A percentile compares a stretch with the other conserved stretches of the same genome.
These are phyloP conservation scores for Plenodomus biglobosus DNA, from an alignment of 2,329 filamentous ascomycete genomes.

Conservation along the genomic window DNA sequence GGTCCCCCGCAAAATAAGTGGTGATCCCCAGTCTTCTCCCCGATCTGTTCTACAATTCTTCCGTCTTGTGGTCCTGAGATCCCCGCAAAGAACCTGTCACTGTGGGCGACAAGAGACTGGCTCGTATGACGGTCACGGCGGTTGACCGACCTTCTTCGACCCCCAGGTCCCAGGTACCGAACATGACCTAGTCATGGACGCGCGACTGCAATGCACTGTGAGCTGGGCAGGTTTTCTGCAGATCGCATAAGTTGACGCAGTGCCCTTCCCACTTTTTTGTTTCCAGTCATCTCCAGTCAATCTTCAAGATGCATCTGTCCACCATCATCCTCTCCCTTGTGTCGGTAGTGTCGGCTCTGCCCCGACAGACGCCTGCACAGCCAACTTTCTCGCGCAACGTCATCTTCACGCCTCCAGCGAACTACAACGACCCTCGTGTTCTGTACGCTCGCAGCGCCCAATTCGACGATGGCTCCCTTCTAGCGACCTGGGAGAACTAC, in stretches of 20 bases:
- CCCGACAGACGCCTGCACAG: constrained; percentile 20
- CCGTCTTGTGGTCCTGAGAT: constrained; percentile 9
- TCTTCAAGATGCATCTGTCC: constrained; percentile 36
- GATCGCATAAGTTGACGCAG: neutral
- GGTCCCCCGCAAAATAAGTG: constrained; percentile 10
- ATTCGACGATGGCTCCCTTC: constrained; percentile 48
- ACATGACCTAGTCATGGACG: neutral
- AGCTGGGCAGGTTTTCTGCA: neutral
- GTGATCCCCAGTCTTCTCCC: constrained; percentile 4
- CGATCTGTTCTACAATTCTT: constrained; percentile 13
- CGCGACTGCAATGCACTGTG: neutral
- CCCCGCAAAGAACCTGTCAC: constrained; percentile 9
- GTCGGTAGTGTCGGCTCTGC: constrained; percentile 25
- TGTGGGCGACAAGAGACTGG: neutral
- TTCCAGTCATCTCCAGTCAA: constrained; percentile 2
- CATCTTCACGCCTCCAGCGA: constrained; percentile 48
- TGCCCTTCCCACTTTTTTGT: neutral
- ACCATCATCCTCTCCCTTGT: constrained; percentile 27
- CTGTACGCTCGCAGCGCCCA: constrained; percentile 56
- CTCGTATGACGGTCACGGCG: neutral
- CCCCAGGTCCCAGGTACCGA: neutral
- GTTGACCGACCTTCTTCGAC: neutral
- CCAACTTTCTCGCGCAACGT: constrained; percentile 40
- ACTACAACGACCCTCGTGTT: constrained; percentile 52
- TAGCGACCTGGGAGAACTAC: constrained; percentile 60